A percentile compares a stretch with the other conserved stretches of the same genome.
These are phyloP conservation scores for Aspergillus nidulans DNA, from an alignment of 495 filamentous ascomycete species.

Conservation along the genomic window DNA sequence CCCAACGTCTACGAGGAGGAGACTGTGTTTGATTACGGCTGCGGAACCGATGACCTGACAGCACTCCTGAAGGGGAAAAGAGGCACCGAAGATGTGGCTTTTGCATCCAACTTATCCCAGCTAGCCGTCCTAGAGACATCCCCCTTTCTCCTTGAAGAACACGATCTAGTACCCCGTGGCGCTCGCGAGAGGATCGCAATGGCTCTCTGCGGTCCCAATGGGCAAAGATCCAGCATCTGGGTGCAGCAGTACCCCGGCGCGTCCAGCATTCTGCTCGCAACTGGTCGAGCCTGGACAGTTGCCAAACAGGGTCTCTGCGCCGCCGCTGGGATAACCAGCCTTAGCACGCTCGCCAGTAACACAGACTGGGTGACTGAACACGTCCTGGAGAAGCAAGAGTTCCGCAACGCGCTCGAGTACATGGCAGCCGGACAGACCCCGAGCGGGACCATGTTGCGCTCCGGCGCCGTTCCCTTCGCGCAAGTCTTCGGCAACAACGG, in stretches of 20 bases:
- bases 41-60: neutral
- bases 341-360: neutral
- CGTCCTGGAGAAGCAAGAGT: slow-evolving; percentile 1
- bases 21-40: neutral
- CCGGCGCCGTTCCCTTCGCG: neutral
- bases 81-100: neutral
- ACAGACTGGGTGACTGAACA: neutral
- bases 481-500: neutral
- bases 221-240: neutral
- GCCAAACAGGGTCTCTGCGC: slow-evolving; percentile 1
- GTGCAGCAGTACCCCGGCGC: slow-evolving; percentile 1
- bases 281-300: neutral
- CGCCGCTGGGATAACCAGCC: neutral
- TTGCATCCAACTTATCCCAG: neutral
- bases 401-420: neutral
- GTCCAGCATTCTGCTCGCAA: neutral
- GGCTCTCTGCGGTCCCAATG: neutral
- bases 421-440: neutral
- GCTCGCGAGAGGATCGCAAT: neutral
- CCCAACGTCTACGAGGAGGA: neutral
- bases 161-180: neutral
- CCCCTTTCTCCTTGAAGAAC: neutral
- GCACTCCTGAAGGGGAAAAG: neutral
- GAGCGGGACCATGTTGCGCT: neutral
- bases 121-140: neutral